phyloP scores from a whole-genome alignment of 2,329 filamentous ascomycete genomes.

The Aspergillus neoniger region DNA sequence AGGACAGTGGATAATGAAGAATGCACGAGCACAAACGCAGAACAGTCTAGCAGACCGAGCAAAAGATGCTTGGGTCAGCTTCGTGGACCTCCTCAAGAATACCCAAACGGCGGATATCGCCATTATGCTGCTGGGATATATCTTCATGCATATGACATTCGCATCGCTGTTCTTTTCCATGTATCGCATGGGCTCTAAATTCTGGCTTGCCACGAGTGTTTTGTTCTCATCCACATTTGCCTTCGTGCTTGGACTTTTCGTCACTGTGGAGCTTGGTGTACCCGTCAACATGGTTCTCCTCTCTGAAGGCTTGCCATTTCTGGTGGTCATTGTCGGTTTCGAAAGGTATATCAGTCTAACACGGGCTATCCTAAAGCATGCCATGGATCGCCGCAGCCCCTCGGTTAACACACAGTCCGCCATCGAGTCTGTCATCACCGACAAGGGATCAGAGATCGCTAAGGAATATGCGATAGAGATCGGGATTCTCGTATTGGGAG shows the following conservation, averaged over 20 bases:
- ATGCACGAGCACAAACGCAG: slow-evolving; percentile 66
- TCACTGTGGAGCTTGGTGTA: slow-evolving; percentile 90
- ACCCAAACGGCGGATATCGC: slow-evolving; percentile 94
- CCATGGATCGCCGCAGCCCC: slow-evolving; percentile 66
- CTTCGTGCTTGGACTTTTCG: slow-evolving; percentile 88
- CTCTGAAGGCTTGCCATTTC: slow-evolving; percentile 91
- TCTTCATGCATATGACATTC: slow-evolving; percentile 97
- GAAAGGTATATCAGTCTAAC: slow-evolving; percentile 98
- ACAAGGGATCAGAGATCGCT: slow-evolving; percentile 90
- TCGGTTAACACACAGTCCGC: slow-evolving; percentile 71
- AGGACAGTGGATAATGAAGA: slow-evolving; percentile 87
- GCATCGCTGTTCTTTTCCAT: slow-evolving; percentile 98
- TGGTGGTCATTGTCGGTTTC: slow-evolving; percentile 98
- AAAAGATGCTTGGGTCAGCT: slow-evolving; percentile 81
- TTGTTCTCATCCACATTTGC: slow-evolving; percentile 93
- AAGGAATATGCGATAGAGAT: slow-evolving; percentile 96
- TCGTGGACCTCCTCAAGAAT: slow-evolving; percentile 77
- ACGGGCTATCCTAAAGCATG: slow-evolving; percentile 85
- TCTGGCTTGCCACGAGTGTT: slow-evolving; percentile 90
- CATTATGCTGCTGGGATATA: slow-evolving; percentile 94
- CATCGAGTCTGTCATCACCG: slow-evolving; percentile 83
- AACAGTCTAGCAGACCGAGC: slow-evolving; percentile 69
- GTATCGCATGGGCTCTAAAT: slow-evolving; percentile 93
- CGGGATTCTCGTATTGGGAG: slow-evolving; percentile 76
- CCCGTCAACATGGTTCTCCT: slow-evolving; percentile 90